Conservation (phyloP, 2,329 filamentous ascomycete species). For the Hysterium pulicare region DNA sequence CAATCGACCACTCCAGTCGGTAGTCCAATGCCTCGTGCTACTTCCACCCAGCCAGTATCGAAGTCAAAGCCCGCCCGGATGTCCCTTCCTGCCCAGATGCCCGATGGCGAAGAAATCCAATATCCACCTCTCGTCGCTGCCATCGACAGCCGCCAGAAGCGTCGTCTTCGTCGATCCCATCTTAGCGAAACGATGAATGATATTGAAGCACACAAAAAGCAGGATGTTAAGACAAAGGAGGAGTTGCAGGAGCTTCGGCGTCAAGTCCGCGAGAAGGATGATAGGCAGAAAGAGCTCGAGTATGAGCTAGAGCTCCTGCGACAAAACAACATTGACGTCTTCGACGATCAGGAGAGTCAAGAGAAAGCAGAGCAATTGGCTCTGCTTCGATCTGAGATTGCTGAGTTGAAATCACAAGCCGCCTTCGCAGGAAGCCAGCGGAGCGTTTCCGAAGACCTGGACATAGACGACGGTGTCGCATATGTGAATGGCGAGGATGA, state of each 20-base stretch:
- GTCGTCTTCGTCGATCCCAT: constrained; percentile 40
- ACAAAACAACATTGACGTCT: constrained; percentile 39
- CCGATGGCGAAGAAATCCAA: constrained; percentile 25
- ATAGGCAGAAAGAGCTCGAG: constrained; percentile 24
- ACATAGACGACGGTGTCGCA: constrained; percentile 21
- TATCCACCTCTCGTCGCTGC: constrained; percentile 33
- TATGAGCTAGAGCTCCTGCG: constrained; percentile 36
- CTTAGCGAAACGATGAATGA: constrained; percentile 41
- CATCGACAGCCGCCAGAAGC: constrained; percentile 30
- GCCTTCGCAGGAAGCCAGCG: constrained; percentile 25
- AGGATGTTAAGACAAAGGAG: constrained; percentile 29
- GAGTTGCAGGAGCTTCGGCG: constrained; percentile 34
- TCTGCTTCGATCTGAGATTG: constrained; percentile 28
- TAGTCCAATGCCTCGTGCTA: constrained; percentile 27
- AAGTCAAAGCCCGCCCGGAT: constrained; percentile 26
- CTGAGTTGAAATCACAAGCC: constrained; percentile 30
- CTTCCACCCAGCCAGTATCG: constrained; percentile 21
- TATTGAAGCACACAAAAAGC: constrained; percentile 36
- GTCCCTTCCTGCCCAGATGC: constrained; percentile 35
- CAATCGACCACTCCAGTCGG: constrained; percentile 8
- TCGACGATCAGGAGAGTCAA: constrained; percentile 40
- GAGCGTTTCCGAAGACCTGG: not conserved
- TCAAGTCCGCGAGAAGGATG: constrained; percentile 36
- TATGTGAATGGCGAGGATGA: constrained; percentile 24
- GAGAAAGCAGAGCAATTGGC: constrained; percentile 49